Conservation (phyloP, 78 protist genomes). For the Mantamonas sphyraenae region DNA sequence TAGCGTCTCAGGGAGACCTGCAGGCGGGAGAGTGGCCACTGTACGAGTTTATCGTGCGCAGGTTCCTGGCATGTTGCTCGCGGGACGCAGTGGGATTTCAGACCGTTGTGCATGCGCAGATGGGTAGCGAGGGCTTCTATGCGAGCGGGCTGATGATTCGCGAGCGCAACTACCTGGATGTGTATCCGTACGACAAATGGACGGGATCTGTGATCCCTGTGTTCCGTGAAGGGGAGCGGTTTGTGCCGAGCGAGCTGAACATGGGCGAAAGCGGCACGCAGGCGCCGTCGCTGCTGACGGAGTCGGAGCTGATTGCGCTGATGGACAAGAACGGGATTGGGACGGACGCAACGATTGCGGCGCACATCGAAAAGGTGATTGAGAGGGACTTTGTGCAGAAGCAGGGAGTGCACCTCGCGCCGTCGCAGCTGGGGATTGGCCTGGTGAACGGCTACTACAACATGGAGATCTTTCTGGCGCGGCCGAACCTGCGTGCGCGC, state of each 20-base stretch:
- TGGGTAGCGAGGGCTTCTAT: conserved; percentile 67
- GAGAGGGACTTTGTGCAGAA: conserved; percentile 72
- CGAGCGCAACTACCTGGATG: conserved; percentile 71
- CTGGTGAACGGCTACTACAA: conserved; percentile 54
- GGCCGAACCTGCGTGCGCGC: background rate
- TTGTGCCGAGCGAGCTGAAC: conserved; percentile 50
- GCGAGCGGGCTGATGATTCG: conserved; percentile 42
- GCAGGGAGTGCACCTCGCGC: conserved; percentile 37
- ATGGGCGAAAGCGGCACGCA: conserved; percentile 66
- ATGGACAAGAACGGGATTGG: conserved; percentile 96
- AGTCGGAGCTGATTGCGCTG: conserved; percentile 83
- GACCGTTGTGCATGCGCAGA: conserved; percentile 54
- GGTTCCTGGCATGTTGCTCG: conserved; percentile 92
- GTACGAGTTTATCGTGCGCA: conserved; percentile 85
- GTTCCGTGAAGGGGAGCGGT: conserved; percentile 49
- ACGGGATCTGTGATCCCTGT: conserved; percentile 62
- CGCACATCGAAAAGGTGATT: conserved; percentile 85
- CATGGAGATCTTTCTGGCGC: background rate
- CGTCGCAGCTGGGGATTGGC: conserved; percentile 79
- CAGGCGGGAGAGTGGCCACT: conserved; percentile 30
- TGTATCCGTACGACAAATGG: conserved; percentile 85
- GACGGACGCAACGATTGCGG: conserved; percentile 98
- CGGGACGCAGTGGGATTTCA: conserved; percentile 81
- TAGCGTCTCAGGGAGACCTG: too few relatives aligned
- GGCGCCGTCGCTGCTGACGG: conserved; percentile 87